Evolutionary conservation across 1,284 basidiomycete genomes (phyloP).

Genomic region (Gymnopus androsaceus): DNA sequence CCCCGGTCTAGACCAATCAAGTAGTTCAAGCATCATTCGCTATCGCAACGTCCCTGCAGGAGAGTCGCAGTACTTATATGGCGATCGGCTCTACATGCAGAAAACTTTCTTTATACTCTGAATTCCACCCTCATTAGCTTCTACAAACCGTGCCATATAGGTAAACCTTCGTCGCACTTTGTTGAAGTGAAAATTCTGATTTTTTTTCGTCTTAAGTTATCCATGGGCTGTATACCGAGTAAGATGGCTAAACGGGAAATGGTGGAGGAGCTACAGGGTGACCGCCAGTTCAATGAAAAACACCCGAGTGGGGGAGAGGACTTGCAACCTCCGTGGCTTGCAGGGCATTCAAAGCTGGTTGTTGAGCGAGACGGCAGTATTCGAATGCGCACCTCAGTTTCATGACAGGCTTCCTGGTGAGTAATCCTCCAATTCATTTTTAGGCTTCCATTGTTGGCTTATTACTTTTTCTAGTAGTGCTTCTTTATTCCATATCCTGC

Average conservation of each 20-base stretch:
- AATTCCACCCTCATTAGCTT: no score
- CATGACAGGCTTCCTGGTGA: neutral
- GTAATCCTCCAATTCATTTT: no score
- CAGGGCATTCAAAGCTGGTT: conserved; percentile 13
- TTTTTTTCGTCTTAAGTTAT: neutral
- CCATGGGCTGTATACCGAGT: conserved; percentile 48
- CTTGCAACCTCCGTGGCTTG: conserved; percentile 12
- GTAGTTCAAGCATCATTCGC: conserved; percentile 3
- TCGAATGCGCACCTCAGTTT: neutral
- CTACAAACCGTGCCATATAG: no score
- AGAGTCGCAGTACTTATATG: no score
- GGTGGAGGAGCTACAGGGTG: neutral
- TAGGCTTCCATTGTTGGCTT: neutral
- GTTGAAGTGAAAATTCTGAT: neutral
- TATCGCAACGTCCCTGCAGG: conserved; percentile 13
- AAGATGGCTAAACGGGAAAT: conserved; percentile 31
- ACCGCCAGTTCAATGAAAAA: neutral
- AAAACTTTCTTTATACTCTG: no score
- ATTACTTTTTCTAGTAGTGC: neutral
- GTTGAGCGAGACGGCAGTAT: conserved; percentile 12
- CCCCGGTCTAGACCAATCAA: no score
- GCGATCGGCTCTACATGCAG: no score
- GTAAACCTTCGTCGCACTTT: no score
- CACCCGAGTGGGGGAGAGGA: neutral
- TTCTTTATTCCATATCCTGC: neutral